Conservation (phyloP, 805 yeast species). For the Jamesozyma spencerorum region DNA sequence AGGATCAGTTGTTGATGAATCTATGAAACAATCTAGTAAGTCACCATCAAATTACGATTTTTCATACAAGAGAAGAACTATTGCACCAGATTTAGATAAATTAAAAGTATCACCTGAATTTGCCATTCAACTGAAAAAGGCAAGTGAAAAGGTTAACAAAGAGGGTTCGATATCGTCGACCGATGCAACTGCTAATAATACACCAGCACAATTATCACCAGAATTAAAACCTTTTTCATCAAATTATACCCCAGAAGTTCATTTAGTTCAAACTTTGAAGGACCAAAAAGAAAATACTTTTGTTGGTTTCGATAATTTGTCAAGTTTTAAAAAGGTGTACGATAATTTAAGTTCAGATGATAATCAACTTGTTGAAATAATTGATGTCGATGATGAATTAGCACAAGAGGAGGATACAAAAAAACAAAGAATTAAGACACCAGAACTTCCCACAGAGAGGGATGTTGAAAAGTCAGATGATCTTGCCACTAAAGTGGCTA, state of each 20-base stretch:
- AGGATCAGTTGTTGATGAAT: neutral
- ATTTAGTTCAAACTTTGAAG: neutral
- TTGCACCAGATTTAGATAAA: constrained; percentile 28
- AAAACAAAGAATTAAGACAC: constrained; percentile 7
- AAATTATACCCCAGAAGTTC: neutral
- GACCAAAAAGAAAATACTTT: neutral
- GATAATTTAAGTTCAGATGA: neutral
- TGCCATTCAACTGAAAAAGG: constrained; percentile 30
- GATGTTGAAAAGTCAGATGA: constrained; percentile 14
- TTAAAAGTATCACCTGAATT: constrained; percentile 30
- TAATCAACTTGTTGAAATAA: neutral
- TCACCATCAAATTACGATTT: constrained; percentile 11
- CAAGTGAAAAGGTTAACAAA: constrained; percentile 8
- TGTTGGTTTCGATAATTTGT: neutral
- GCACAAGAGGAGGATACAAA: too few relatives aligned
- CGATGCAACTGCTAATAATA: neutral
- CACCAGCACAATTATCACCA: neutral
- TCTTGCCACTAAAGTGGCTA: constrained; percentile 4
- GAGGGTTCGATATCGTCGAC: neutral
- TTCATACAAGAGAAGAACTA: constrained; percentile 19
- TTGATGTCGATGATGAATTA: neutral
- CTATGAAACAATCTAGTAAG: neutral
- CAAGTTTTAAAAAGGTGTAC: neutral
- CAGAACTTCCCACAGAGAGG: constrained; percentile 14
- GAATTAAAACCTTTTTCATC: too few relatives aligned